phyloP scores from a whole-genome alignment of 2,329 filamentous ascomycete genomes.

The Dactylellina parvicollis region DNA sequence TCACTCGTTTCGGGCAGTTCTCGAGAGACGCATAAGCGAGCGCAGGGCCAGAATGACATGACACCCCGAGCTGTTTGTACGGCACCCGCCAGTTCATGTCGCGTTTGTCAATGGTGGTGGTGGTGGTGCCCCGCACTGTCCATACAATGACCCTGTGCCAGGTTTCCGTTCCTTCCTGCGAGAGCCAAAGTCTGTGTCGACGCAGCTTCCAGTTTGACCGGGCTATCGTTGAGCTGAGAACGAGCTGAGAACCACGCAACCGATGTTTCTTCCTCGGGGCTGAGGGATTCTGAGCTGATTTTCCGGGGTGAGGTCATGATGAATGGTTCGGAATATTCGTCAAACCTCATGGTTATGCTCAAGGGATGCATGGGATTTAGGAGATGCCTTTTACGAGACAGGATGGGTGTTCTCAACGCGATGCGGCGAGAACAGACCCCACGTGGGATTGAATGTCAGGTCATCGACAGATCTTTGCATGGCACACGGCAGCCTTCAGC shows the following conservation, averaged over 20 bases:
- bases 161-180: slow-evolving; percentile 20
- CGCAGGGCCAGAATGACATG: slow-evolving; percentile 24
- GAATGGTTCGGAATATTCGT: slow-evolving; percentile 6
- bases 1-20: slow-evolving; percentile 46
- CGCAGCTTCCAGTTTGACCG: slow-evolving; percentile 40
- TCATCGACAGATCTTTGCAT: slow-evolving; percentile 23
- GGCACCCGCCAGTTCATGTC: slow-evolving; percentile 3
- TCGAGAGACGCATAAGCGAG: slow-evolving; percentile 52
- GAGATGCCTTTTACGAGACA: slow-evolving; percentile 47
- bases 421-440: slow-evolving; percentile 1
- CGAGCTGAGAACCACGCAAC: slow-evolving; percentile 47
- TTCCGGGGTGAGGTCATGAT: slow-evolving; percentile 29
- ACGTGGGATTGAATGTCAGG: slow-evolving; percentile 39
- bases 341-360: background rate
- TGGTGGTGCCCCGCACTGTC: slow-evolving; percentile 31
- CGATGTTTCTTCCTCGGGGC: background rate
- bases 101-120: slow-evolving; percentile 11
- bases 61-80: slow-evolving; percentile 20
- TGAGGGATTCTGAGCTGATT: slow-evolving; percentile 46
- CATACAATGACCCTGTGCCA: background rate
- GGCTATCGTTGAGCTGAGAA: slow-evolving; percentile 9
- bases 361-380: slow-evolving; percentile 7
- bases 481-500: slow-evolving; percentile 43
- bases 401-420: background rate
- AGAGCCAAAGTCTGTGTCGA: slow-evolving; percentile 18